Percentiles rank a stretch among this genome's conserved stretches.
Evolutionary conservation across 2,329 filamentous ascomycete species (phyloP).

Genomic region (Aspergillus ruber): DNA sequence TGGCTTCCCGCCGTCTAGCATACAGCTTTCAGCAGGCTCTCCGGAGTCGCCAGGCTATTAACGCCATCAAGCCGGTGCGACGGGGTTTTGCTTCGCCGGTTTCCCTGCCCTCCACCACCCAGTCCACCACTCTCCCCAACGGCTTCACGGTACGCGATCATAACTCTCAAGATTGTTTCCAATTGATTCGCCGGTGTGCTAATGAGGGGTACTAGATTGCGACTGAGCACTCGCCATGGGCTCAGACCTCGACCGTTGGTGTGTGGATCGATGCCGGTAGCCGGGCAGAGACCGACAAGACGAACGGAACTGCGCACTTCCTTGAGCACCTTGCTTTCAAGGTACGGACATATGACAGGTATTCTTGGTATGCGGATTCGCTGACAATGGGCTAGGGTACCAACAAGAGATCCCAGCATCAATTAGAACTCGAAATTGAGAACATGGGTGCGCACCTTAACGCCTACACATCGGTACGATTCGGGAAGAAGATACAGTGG

Average conservation of each 20-base stretch:
- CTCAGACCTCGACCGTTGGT: constrained; percentile 95
- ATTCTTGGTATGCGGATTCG: not conserved
- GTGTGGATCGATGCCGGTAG: constrained; percentile 99
- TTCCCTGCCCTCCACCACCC: constrained; percentile 65
- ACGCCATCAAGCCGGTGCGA: constrained; percentile 68
- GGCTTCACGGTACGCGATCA: constrained; percentile 72
- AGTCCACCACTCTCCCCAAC: constrained; percentile 95
- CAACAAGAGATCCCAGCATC: constrained; percentile 86
- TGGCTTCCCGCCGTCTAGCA: constrained; percentile 97
- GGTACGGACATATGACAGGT: constrained; percentile 48
- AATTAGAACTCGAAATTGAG: constrained; percentile 98
- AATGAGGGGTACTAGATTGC: constrained; percentile 62
- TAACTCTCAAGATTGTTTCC: constrained; percentile 4
- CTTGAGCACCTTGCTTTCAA: constrained; percentile 99
- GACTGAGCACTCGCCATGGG: constrained; percentile 95
- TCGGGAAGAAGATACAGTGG: constrained; percentile 15
- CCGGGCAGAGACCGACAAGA: constrained; percentile 95
- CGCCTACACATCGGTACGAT: constrained; percentile 92
- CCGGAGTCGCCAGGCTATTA: constrained; percentile 78
- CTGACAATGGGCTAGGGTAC: constrained; percentile 57
- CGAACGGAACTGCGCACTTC: constrained; percentile 98
- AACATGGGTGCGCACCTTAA: constrained; percentile 99
- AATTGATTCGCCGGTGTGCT: constrained; percentile 21
- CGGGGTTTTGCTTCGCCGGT: constrained; percentile 89
- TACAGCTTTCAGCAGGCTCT: constrained; percentile 87